Evolutionary conservation across 2,329 filamentous ascomycete species (phyloP), one percentile per base, ranked within the genome.

Genomic region (Parafenestella ontariensis): DNA sequence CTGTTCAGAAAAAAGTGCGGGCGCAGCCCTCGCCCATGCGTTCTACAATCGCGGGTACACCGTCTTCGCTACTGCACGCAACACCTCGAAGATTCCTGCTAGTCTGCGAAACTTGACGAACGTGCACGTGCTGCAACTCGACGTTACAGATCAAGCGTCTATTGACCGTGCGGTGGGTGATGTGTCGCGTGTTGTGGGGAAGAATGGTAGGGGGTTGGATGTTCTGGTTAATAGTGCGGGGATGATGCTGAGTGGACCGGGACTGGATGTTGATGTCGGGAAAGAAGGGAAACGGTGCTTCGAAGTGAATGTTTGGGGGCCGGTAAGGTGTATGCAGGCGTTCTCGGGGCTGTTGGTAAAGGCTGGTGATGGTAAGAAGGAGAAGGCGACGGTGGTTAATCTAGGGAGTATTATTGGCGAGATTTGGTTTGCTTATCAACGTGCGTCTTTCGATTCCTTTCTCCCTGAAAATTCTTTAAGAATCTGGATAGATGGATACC

Each of bases 221-320:
- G 54, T 68, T 6, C 52, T 77, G 0, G 37, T 82, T 50, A 81
- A 81, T 64, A 82, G 82, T 49, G 76, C 79, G 11, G 79, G 75
- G 2, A 43, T 49, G 1, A 62, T 59, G n/a, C 69, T 68, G n/a
- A 58, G 67, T 9, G 66, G 66, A 52, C 79, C 78, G 1, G 55
- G 74, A 4, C 48, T 80, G 11, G 64, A 66, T 28, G 37, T 44
- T 5, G 43, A 60, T 24, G 43, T 68, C 8, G 59, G 49, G 1
- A 26, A 59, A 17, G 61, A 42, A 7, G 36, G 36, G n/a, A 60
- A 54, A 28, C 37, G 44, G 10, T 10, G 58, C 1, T 66, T 63
- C 29, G 59, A 68, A 11, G 63, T 77, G 15, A 82, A 82, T 56
- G 64, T 79, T 20, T 81, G 73, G 70, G 73, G 73, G 1, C 34